Base-by-base conservation (phyloP, 2,329 filamentous ascomycete genomes). In the Epicoccum nigrum region DNA sequence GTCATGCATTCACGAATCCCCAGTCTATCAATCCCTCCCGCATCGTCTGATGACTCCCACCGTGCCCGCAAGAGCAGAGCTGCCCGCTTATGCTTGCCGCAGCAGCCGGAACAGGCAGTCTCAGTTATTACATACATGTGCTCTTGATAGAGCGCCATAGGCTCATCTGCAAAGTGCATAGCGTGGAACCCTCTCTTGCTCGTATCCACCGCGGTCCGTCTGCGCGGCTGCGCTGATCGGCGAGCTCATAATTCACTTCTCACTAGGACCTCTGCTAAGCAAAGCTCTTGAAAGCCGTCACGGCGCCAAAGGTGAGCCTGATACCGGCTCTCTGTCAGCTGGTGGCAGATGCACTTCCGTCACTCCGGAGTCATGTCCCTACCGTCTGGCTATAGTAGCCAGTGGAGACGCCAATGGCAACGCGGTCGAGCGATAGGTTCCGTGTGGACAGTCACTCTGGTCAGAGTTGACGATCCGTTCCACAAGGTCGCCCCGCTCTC, bases 401-500 rank as follows among this genome's bases (percentile, higher is more conserved):
- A 56, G 47, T 58, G 41, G 55, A 37, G 50, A 43, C 51, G 52
- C 53, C 45, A 33, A 35, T 44, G 32, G 45, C 52, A 41, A 50
- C 38, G 49, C 46, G 43, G 50, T 38, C 32, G 34, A 44, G 51
- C 44, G 32, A 42, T 49, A 35, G 31, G 23, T 43, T 56, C 47
- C 47, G 55, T 59, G 46, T 60, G 55, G 57, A 45, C 56, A 60
- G 48, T 55, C 54, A 42, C 23, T 45, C 53, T 41, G 58, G 53
- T 44, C 52, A 49, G 51, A 60, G 25, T 55, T 49, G 63, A 59
- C 67, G 62, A 69, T 68, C 68, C 64, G 66, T 68, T 65, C 65
- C 66, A 70, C 66, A 62, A 68, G 33, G 55, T 56, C 67, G 60
- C 67, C 66, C 69, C 68, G 66, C 61, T 58, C 63, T 57, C 64